These are phyloP conservation scores for Balansia obtecta DNA, from an alignment of 2,329 filamentous ascomycete species.

Conservation along the genomic window DNA sequence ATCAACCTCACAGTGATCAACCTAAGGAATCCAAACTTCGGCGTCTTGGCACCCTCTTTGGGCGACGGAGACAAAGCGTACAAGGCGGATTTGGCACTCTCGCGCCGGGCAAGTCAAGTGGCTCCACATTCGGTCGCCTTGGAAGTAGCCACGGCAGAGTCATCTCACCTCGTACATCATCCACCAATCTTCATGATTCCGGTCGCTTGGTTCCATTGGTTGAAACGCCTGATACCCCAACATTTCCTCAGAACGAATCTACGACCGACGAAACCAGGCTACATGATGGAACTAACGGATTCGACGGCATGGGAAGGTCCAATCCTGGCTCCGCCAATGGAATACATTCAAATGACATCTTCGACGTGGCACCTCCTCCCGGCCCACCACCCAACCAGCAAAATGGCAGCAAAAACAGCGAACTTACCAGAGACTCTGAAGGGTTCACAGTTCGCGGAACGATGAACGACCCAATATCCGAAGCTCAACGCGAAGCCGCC, in stretches of 20 bases:
- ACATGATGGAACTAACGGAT: constrained; percentile 34
- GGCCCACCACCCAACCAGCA: constrained; percentile 37
- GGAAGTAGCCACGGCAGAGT: constrained; percentile 49
- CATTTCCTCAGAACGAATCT: constrained; percentile 15
- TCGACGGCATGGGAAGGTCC: constrained; percentile 19
- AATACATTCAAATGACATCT: constrained; percentile 30
- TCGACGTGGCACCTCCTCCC: constrained; percentile 38
- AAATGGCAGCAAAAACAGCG: constrained; percentile 18
- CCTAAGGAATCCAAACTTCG: constrained; percentile 40
- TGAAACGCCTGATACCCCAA: constrained; percentile 37
- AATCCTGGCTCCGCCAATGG: constrained; percentile 35
- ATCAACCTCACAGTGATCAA: constrained; percentile 6
- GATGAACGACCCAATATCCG: constrained; percentile 53
- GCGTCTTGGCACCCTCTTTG: constrained; percentile 57
- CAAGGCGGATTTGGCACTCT: constrained; percentile 47
- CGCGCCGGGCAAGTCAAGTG: constrained; percentile 39
- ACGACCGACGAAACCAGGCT: constrained; percentile 13
- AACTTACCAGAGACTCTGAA: constrained; percentile 51
- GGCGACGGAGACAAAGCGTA: constrained; percentile 51
- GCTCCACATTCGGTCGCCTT: constrained; percentile 45
- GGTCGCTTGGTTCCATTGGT: constrained; percentile 43
- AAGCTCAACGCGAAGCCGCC: constrained; percentile 52
- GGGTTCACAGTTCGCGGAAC: constrained; percentile 63
- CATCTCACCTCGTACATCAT: constrained; percentile 46
- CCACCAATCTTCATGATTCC: constrained; percentile 44